Conservation (phyloP, 345 rosid species). For the Sonneratia alba region DNA sequence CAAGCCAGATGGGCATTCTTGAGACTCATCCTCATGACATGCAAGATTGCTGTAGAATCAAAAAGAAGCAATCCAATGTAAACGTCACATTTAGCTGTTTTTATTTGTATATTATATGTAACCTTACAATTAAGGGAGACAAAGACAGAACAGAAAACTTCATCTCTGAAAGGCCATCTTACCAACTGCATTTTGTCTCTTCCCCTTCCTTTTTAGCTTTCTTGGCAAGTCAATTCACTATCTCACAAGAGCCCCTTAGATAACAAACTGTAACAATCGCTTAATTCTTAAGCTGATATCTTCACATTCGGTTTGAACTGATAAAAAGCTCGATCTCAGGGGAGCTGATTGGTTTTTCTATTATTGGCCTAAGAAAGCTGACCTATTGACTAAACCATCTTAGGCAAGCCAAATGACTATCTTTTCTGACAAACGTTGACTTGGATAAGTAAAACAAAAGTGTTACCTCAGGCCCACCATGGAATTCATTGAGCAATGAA, state of each 20-base stretch:
- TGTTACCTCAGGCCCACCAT: background rate
- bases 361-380: background rate
- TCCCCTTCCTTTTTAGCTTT: background rate
- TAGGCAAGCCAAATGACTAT: background rate
- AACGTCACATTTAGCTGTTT: background rate
- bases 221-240: background rate
- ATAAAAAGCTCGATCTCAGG: background rate
- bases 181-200: conserved; percentile 5
- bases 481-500: no score
- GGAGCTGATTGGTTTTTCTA: no score
- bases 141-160: conserved; percentile 13
- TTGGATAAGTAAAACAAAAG: background rate
- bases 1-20: background rate
- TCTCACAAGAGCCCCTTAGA: background rate
- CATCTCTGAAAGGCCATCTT: conserved; percentile 9
- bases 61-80: background rate
- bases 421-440: background rate
- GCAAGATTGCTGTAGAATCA: background rate
- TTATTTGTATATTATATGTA: background rate
- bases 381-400: background rate
- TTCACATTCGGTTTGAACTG: background rate
- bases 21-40: background rate
- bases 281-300: background rate
- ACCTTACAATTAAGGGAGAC: background rate
- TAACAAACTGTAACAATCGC: background rate